phyloP scores from a whole-genome alignment of 2,329 filamentous ascomycete species.

The Diaporthe citri region DNA sequence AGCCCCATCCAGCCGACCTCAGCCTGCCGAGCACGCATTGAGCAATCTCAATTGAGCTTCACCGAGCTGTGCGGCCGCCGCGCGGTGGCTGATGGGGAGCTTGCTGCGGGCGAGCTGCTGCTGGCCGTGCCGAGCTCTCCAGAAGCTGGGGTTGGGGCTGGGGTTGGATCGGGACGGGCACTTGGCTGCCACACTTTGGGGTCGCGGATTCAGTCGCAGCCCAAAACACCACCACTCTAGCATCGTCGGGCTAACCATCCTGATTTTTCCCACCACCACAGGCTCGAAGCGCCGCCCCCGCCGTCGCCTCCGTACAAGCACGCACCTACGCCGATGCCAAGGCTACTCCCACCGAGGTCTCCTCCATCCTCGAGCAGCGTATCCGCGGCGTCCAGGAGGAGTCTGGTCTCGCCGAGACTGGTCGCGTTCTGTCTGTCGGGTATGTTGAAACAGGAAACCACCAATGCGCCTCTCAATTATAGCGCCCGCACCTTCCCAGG shows the following conservation, averaged over 20 bases:
- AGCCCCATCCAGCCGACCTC: slow-evolving; percentile 53
- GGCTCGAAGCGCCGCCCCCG: slow-evolving; percentile 89
- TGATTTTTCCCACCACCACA: slow-evolving; percentile 55
- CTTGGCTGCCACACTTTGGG: slow-evolving; percentile 41
- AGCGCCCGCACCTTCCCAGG: not conserved
- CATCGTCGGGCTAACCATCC: slow-evolving; percentile 46
- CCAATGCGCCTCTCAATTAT: not conserved
- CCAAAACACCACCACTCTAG: slow-evolving; percentile 37
- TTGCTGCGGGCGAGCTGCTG: slow-evolving; percentile 45
- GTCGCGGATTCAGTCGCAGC: slow-evolving; percentile 12
- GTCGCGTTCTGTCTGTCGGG: slow-evolving; percentile 98
- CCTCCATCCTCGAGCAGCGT: slow-evolving; percentile 98
- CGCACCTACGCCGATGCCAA: slow-evolving; percentile 96
- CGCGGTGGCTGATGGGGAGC: slow-evolving; percentile 54
- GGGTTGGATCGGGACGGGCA: slow-evolving; percentile 33
- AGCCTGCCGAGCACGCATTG: slow-evolving; percentile 47
- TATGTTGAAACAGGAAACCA: slow-evolving; percentile 68
- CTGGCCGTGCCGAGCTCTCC: slow-evolving; percentile 44
- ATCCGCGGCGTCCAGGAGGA: slow-evolving; percentile 99
- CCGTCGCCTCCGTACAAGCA: slow-evolving; percentile 77
- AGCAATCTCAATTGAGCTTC: slow-evolving; percentile 55
- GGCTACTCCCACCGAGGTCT: slow-evolving; percentile 97
- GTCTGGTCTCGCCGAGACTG: slow-evolving; percentile 95
- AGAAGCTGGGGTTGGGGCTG: slow-evolving; percentile 42
- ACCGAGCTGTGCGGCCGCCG: slow-evolving; percentile 44